Base-by-base conservation (phyloP, 2,329 filamentous ascomycete genomes). In the Rutstroemia sydowiana region DNA sequence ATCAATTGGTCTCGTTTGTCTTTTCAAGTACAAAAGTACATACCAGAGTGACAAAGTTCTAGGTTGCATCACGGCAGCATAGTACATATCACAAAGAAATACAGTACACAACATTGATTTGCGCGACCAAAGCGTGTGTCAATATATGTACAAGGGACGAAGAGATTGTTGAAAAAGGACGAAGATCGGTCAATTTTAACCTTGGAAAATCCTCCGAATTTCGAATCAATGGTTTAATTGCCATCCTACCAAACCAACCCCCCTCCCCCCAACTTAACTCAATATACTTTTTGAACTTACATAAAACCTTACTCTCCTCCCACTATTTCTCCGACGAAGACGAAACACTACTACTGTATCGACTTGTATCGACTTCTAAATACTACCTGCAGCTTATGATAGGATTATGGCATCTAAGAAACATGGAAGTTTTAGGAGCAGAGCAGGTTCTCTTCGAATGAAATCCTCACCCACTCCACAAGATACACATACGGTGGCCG, bases 401-500 rank as follows among this genome's bases (percentile, higher is more conserved):
- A 20, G 42, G 26, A 52, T 41, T 16, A 52, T 52, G 49, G 44
- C 49, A 16, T 34, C 43, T 28, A 34, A 41, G 20, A 47, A 36
- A 28, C 43, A 36, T 41, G 49, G n/a, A 47, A 52, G 43, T 52
- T 36, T 52, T 34, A 28, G n/a, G n/a, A n/a, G n/a, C n/a, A n/a
- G n/a, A n/a, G n/a, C n/a, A 34, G 18, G 23, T 31, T 31, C 40
- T 13, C 20, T 45, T 10, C 23, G 41, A 30, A 26, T 23, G 26
- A 44, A 44, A 30, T 44, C 41, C 8, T 44, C 41, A n/a, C n/a
- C 41, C 31, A 43, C 48, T 40, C 41, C 50, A 42, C 28, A 48
- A 48, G 30, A 23, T 23, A 47, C 37, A 8, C 43, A 53, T 10
- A 52, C 56, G 26, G 51, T 53, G 16, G 42, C 45, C 21, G 58